Base-by-base conservation (phyloP, 208 protist species). In the Leishmania mexicana region DNA sequence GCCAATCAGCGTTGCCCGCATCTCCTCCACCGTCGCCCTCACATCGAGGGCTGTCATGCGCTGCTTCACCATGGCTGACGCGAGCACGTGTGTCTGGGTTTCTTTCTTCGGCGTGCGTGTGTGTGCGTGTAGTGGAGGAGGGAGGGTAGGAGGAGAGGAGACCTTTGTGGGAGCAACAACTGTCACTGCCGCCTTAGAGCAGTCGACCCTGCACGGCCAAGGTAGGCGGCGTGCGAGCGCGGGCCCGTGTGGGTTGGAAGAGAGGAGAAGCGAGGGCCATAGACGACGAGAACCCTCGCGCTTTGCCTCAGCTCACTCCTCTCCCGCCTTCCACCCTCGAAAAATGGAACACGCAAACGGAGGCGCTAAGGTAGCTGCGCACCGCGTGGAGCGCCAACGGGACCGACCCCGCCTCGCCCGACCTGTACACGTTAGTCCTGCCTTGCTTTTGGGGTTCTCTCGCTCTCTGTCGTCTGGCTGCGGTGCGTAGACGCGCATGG, bases 31-130 rank as follows among this genome's bases (percentile, higher is more conserved):
- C 21, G 94, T 94, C 10, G 94, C 95, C 58, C 94, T 86, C 80
- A 99, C 95, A 82, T 99, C 98, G 49, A 99, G 89, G 60, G 96
- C 89, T 11, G 96, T 98, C 90, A 99, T 98, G 73, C 96, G 94
- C 67, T 89, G 89, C 76, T 99, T 99, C 62, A 92, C 94, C 91
- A 95, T 97, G 28, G 51, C 79, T 90, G 35, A 17, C 70, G 7
- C 13, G 10, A 77, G 24, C 40, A 38, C 57, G 58, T 76, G 51
- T 70, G 45, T 24, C 45, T 38, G 70, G 54, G 21, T 75, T 15
- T 47, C 0, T 5, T 2, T 45, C 65, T 11, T 19, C 2, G 2
- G 24, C 40, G 53, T 57, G 62, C 35, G 68, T 53, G 31, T 64
- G 58, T 38, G n/a, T 67, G n/a, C 10, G 57, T 24, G 57, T 7